These are phyloP conservation scores for Climacium dendroides DNA, from an alignment of 225 moss, liverwort and hornwort genomes.

Conservation along the genomic window DNA sequence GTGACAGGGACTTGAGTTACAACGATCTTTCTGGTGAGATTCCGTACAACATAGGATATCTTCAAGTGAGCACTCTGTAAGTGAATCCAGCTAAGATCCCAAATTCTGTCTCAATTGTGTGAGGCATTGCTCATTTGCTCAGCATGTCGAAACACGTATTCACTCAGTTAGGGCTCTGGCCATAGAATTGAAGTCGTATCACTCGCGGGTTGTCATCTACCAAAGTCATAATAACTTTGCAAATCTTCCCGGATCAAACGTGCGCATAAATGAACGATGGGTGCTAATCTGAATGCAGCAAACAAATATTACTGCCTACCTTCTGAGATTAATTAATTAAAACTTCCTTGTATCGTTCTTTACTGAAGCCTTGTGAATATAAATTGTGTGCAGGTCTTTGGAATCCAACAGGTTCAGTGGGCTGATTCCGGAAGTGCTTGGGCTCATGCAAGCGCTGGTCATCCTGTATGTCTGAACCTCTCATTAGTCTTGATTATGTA, in stretches of 20 bases:
- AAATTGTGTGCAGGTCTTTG: slow-evolving; percentile 19
- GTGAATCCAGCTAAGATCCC: not conserved
- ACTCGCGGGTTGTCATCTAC: not conserved
- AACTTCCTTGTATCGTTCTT: not conserved
- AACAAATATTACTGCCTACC: not conserved
- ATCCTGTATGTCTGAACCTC: slow-evolving; percentile 21
- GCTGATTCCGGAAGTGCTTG: slow-evolving; percentile 34
- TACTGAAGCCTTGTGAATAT: not conserved
- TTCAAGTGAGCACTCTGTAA: slow-evolving; percentile 61
- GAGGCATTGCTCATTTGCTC: not conserved
- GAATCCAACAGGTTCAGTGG: slow-evolving; percentile 45
- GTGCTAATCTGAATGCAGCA: not conserved
- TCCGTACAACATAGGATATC: slow-evolving; percentile 48
- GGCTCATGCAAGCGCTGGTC: slow-evolving; percentile 47
- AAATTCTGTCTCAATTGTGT: not conserved
- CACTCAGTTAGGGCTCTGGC: not conserved
- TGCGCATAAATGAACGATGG: not conserved
- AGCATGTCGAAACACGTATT: not conserved
- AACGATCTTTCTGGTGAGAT: slow-evolving; percentile 44
- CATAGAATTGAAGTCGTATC: not conserved
- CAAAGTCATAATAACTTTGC: not conserved
- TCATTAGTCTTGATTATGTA: not conserved
- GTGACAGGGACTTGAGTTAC: slow-evolving; percentile 37
- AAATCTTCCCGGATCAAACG: not conserved
- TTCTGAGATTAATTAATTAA: not conserved